Base-by-base conservation (phyloP, 208 protist species). In the Pavlovales sp. region DNA sequence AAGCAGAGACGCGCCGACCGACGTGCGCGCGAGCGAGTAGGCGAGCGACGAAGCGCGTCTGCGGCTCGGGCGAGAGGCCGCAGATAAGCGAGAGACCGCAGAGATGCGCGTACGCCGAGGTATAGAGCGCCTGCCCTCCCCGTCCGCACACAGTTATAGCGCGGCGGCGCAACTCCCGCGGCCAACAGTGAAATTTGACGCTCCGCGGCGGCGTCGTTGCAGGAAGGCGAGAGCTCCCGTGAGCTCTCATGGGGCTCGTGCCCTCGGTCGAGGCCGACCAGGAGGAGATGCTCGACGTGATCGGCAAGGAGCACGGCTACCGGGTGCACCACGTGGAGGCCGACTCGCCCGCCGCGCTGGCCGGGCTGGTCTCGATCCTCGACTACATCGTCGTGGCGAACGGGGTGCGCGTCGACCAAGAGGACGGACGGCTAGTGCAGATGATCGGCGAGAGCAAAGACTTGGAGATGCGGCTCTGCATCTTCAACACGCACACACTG, bases 351-450 rank as follows among this genome's bases (percentile, higher is more conserved):
- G 81, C 47, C 34, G 47, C 0, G 0, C 20, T 22, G 8, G 81
- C 81, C 10, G 81, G 47, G 36, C 38, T 85, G 22, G 20, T 39
- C 5, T 75, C 81, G 20, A 75, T 85, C 37, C 47, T 85, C 2
- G 81, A 85, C 47, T 85, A 85, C 47, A 41, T 85, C 36, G 81
- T 85, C 1, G 81, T 85, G 0, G 81, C 81, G 7, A 85, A 85
- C n/a, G 81, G 81, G 18, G 34, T 85, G 0, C 81, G 81, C 10
- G 41, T 85, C 36, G 81, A 85, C 41, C 18, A 41, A 18, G 81
- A 85, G 7, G 81, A 85, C 37, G 81, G 81, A n/a, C 20, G 0
- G 0, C 66, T 85, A 5, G 81, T 85, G 34, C 30, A 75, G 36
- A 85, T 85, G 81, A 85, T 85, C 37, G 34, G 14, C 28, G 81